Base-by-base conservation (phyloP, 2,329 filamentous ascomycete genomes). In the Ceratocystis ficicola region DNA sequence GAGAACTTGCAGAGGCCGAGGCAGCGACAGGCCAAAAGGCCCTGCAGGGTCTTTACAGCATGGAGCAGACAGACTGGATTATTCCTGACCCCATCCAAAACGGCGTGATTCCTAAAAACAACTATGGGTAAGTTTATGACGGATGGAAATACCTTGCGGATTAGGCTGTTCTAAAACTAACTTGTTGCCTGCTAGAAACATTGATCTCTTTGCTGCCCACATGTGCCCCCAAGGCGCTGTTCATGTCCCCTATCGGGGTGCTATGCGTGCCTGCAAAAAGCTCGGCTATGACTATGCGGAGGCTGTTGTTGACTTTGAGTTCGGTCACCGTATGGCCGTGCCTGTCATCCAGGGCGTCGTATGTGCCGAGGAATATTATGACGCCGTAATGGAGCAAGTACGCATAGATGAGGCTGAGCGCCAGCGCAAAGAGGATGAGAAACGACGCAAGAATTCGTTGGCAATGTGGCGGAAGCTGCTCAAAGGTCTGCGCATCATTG, bases 221-320 rank as follows among this genome's bases (percentile, higher is more conserved):
- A 97, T 99, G 94, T 86, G 95, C 30, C 94, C 94, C 0, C 62
- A 73, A 70, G 90, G 94, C 0, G 92, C 92, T 1, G 83, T 88
- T 0, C 94, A 99, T 73, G 81, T 97, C 1, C 90, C 90, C 0
- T 86, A 86, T 65, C 84, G 87, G 59, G 90, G 90, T 0, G 87
- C 86, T 0, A 85, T 87, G 41, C 86, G 86, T 61, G 83, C 96
- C 1, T 96, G 93, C 74, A 90, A 89, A 73, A 86, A 88, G 68
- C 79, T 99, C 0, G 84, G 85, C 3, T 87, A 97, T 46, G 91
- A 96, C 72, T 95, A 86, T 71, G 94, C 94, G 0, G 94, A 97
- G 75, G 94, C 94, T 0, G 94, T 96, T 1, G 92, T 92, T 0
- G 94, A 90, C 1, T 99, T 99, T 73, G 94, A 99, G 73, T 99